Evolutionary conservation across 768 basidiomycete species (phyloP).

Genomic region (Agrocybe chaxingu): DNA sequence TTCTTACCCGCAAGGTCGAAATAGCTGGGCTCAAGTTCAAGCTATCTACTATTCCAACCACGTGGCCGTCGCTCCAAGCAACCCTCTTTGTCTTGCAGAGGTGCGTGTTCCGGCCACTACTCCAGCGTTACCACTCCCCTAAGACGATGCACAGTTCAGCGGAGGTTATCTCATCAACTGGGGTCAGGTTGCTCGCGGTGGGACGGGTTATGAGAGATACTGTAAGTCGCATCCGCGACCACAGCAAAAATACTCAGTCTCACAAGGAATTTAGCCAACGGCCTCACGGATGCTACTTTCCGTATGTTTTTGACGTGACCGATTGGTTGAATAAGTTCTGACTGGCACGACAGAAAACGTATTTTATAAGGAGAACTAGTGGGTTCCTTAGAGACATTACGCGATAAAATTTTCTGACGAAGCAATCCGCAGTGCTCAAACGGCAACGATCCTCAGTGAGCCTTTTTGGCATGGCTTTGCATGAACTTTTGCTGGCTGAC

Average conservation of each 20-base stretch:
- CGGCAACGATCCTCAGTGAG: conserved; percentile 49
- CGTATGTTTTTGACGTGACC: conserved; percentile 22
- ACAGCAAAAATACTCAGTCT: background rate
- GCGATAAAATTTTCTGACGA: background rate
- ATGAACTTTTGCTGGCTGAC: conserved; percentile 12
- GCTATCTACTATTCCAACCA: conserved; percentile 45
- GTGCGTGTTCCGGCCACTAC: conserved; percentile 18
- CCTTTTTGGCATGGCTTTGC: conserved; percentile 5
- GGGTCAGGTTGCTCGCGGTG: conserved; percentile 37
- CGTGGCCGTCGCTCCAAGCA: conserved; percentile 37
- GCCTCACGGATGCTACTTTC: conserved; percentile 39
- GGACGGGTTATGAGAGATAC: conserved; percentile 51
- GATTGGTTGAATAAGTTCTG: background rate
- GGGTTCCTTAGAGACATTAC: conserved; percentile 9
- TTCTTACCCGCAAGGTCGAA: conserved; percentile 48
- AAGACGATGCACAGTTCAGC: conserved; percentile 34
- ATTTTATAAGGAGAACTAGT: conserved; percentile 54
- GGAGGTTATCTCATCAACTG: conserved; percentile 46
- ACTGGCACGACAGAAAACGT: conserved; percentile 34
- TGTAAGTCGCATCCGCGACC: conserved; percentile 24
- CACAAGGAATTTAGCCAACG: conserved; percentile 23
- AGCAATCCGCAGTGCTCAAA: conserved; percentile 32
- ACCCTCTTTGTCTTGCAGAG: conserved; percentile 51
- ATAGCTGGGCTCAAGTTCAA: conserved; percentile 48
- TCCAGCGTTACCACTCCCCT: background rate